A percentile compares a stretch with the other conserved stretches of the same genome.
Evolutionary conservation across 2,329 filamentous ascomycete species (phyloP).

Genomic region (Clonostachys sp.): DNA sequence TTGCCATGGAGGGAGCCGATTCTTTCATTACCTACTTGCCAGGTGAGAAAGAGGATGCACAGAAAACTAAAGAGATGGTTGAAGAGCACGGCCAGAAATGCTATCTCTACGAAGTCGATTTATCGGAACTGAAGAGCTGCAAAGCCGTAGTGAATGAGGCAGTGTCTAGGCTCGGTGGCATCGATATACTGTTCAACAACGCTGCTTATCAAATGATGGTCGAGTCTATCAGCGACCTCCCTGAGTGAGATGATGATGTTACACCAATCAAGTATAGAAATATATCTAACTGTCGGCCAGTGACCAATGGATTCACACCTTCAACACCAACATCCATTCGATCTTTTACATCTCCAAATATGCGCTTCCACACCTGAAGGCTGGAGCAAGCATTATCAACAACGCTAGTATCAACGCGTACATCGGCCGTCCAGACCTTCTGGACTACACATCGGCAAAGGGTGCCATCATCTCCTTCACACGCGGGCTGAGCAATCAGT

Average conservation of each 20-base stretch:
- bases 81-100: slow-evolving; percentile 64
- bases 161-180: slow-evolving; percentile 57
- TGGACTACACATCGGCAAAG: slow-evolving; percentile 79
- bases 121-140: slow-evolving; percentile 64
- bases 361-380: slow-evolving; percentile 66
- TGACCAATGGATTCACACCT: slow-evolving; percentile 76
- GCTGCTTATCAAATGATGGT: slow-evolving; percentile 69
- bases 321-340: slow-evolving; percentile 79
- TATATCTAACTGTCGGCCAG: too few species aligned
- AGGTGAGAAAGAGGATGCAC: slow-evolving; percentile 71
- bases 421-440: slow-evolving; percentile 71
- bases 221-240: slow-evolving; percentile 64
- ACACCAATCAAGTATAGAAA: too few species aligned
- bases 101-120: slow-evolving; percentile 57
- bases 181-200: slow-evolving; percentile 75
- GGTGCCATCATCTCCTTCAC: slow-evolving; percentile 79
- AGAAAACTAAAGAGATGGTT: slow-evolving; percentile 67
- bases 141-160: slow-evolving; percentile 65
- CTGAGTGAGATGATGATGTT: slow-evolving; percentile 32
- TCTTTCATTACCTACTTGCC: slow-evolving; percentile 70
- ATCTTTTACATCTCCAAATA: slow-evolving; percentile 82
- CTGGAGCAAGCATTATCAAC: slow-evolving; percentile 78
- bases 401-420: slow-evolving; percentile 82
- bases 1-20: slow-evolving; percentile 76
- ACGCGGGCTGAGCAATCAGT: slow-evolving; percentile 71